Percentiles rank a stretch among this genome's conserved stretches.
Conservation (phyloP, 179 eudicot genomes). For the Nepenthes alata region DNA sequence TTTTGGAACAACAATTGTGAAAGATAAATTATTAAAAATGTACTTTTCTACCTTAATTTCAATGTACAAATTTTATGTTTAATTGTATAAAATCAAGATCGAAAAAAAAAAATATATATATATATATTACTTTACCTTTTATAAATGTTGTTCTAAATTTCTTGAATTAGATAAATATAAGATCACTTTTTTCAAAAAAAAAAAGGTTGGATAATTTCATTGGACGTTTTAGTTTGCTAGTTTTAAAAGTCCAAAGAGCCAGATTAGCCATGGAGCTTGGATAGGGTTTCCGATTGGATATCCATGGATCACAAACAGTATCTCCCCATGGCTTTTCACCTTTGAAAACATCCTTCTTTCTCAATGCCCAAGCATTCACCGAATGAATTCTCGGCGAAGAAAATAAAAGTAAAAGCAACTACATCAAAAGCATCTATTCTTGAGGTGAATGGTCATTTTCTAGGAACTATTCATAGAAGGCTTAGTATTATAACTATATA, state of each 20-base stretch:
- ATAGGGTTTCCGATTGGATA: slow-evolving; percentile 16
- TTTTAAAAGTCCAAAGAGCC: slow-evolving; percentile 27
- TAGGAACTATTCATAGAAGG: background rate
- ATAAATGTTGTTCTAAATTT: no score
- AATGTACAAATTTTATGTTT: no score
- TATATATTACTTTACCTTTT: no score
- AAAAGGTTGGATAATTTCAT: no score
- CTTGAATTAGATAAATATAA: no score
- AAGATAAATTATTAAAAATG: no score
- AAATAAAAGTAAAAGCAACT: background rate
- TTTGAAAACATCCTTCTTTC: slow-evolving; percentile 14
- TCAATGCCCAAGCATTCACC: slow-evolving; percentile 16
- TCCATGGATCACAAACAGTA: slow-evolving; percentile 10
- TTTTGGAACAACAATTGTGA: background rate
- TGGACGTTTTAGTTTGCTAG: slow-evolving; percentile 16
- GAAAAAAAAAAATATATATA: no score
- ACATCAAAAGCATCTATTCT: background rate
- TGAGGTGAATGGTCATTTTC: background rate
- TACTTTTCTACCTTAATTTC: no score
- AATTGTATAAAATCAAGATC: no score
- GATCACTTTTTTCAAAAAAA: no score
- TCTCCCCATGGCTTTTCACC: slow-evolving; percentile 8
- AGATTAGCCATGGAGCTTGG: slow-evolving; percentile 23
- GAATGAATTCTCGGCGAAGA: slow-evolving; percentile 12
- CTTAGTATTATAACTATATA: background rate